phyloP scores from a whole-genome alignment of 2,329 filamentous ascomycete genomes.

The Colletotrichum navitas region DNA sequence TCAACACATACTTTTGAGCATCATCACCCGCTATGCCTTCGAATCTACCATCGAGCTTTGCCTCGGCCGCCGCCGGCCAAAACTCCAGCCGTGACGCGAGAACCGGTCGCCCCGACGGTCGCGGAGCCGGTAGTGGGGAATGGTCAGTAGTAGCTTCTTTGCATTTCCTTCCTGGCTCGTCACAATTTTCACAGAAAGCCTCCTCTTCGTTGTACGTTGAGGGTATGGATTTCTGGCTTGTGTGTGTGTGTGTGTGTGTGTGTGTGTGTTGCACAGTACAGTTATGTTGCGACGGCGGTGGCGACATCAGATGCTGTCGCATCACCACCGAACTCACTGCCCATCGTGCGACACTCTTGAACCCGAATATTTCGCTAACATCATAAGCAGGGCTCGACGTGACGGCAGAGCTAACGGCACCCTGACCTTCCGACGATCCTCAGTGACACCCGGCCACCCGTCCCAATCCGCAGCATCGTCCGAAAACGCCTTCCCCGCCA shows the following conservation, averaged over 20 bases:
- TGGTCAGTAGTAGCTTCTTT: conserved; percentile 68
- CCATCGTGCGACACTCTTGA: neutral
- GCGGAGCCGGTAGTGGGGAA: conserved; percentile 72
- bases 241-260: neutral
- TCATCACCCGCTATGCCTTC: conserved; percentile 69
- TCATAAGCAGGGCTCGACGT: conserved; percentile 64
- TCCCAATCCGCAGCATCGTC: conserved; percentile 53
- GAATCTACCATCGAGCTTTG: conserved; percentile 85
- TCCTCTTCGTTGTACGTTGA: neutral
- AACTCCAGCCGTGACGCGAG: conserved; percentile 71
- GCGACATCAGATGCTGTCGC: conserved; percentile 16
- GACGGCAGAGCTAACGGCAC: conserved; percentile 72
- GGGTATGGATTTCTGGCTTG: neutral
- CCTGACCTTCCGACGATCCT: conserved; percentile 73
- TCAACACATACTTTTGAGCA: conserved; percentile 27
- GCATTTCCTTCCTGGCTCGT: neutral
- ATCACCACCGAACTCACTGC: neutral
- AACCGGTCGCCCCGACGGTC: conserved; percentile 69
- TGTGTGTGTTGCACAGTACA: neutral
- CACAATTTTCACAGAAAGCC: neutral
- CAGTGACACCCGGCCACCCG: conserved; percentile 65
- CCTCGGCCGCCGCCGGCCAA: conserved; percentile 84
- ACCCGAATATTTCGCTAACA: conserved; percentile 2
- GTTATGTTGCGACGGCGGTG: neutral
- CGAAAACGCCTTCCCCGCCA: conserved; percentile 52